Evolutionary conservation across 495 filamentous ascomycete genomes (phyloP).

Genomic region (Hapsidospora chrysogenum): DNA sequence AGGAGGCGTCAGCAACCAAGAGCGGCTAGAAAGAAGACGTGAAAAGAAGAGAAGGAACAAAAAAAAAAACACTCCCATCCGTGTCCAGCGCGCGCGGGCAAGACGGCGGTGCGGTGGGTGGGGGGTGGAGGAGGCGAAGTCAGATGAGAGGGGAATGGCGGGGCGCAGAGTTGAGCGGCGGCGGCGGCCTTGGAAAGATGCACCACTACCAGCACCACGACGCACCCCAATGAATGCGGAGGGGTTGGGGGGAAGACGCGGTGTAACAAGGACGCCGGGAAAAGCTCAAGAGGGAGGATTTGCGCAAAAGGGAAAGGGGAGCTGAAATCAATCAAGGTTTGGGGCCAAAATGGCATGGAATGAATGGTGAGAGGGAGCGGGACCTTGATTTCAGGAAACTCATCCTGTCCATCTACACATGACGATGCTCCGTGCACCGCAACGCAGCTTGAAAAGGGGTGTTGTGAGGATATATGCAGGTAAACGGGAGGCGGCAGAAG

Average conservation of each 20-base stretch:
- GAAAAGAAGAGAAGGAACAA: background rate
- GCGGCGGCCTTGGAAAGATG: no score
- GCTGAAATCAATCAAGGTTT: no score
- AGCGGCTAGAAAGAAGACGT: no score
- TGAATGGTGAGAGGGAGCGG: background rate
- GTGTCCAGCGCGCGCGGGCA: background rate
- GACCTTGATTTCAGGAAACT: slow-evolving; percentile 5
- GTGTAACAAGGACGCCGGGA: background rate
- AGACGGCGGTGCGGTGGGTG: background rate
- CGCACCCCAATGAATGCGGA: background rate
- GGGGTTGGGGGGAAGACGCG: background rate
- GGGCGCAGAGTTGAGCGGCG: background rate
- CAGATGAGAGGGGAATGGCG: background rate
- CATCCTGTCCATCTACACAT: slow-evolving; percentile 3
- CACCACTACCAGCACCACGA: background rate
- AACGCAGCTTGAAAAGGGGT: no score
- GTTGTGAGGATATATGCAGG: background rate
- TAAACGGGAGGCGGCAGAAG: background rate
- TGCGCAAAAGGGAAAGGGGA: no score
- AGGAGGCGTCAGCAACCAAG: slow-evolving; percentile 1
- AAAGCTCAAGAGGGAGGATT: background rate
- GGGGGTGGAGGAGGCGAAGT: background rate
- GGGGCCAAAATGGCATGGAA: no score
- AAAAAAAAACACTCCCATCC: no score
- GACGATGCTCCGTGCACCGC: no score